These are phyloP conservation scores for Agroathelia rolfsii DNA, from an alignment of 1,284 basidiomycete species.

Conservation along the genomic window DNA sequence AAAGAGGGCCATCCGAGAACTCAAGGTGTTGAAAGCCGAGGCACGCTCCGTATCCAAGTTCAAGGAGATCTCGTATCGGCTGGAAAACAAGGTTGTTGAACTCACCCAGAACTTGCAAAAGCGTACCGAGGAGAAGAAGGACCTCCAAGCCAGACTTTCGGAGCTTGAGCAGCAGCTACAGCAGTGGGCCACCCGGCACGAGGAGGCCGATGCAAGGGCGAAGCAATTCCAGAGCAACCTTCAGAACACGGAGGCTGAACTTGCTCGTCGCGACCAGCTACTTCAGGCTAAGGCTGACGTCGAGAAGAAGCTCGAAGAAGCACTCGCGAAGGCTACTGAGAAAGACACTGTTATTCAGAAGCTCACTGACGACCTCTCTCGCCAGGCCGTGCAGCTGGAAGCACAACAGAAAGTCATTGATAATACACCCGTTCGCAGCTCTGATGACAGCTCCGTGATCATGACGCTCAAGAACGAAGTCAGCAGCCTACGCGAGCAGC, in stretches of 20 bases:
- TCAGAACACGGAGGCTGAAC: conserved; percentile 63
- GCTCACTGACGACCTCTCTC: conserved; percentile 68
- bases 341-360: conserved; percentile 80
- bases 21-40: conserved; percentile 78
- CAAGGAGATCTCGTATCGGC: conserved; percentile 96
- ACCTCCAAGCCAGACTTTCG: conserved; percentile 63
- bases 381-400: conserved; percentile 72
- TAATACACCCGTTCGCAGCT: conserved; percentile 46
- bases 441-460: conserved; percentile 81
- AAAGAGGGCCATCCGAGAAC: conserved; percentile 78
- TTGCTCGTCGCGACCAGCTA: conserved; percentile 70
- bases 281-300: conserved; percentile 70
- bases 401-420: conserved; percentile 67
- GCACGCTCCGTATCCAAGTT: conserved; percentile 96
- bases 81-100: conserved; percentile 99
- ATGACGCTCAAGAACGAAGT: conserved; percentile 88
- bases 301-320: conserved; percentile 77
- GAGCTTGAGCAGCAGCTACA: conserved; percentile 82
- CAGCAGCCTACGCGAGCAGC: conserved; percentile 84
- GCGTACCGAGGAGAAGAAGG: conserved; percentile 88
- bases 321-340: conserved; percentile 65
- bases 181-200: conserved; percentile 80
- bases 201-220: conserved; percentile 77
- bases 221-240: conserved; percentile 70
- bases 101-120: conserved; percentile 94